Conservation (phyloP, 2,329 filamentous ascomycete genomes). For the Massarina eburnea region DNA sequence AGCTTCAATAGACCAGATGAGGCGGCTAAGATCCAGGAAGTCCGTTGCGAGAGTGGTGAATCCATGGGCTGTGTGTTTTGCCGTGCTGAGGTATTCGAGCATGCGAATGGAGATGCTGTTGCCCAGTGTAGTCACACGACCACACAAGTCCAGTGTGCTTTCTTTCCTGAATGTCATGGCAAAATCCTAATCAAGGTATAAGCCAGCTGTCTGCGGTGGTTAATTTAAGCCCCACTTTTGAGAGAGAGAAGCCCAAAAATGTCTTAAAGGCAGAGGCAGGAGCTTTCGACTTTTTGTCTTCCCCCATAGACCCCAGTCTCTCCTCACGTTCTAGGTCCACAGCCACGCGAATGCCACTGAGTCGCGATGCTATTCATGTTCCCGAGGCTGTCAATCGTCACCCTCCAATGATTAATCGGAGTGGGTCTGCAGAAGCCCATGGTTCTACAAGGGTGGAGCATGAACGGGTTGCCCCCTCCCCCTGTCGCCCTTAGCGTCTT, state of each 20-base stretch:
- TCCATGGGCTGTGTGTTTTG: conserved; percentile 40
- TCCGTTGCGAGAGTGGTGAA: conserved; percentile 61
- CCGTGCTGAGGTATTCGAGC: conserved; percentile 39
- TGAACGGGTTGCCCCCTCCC: no score
- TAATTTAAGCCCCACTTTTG: background rate
- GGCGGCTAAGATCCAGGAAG: conserved; percentile 67
- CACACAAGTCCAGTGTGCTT: conserved; percentile 55
- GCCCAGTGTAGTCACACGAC: conserved; percentile 58
- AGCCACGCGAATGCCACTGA: no score
- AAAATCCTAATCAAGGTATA: no score
- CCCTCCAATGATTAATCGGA: no score
- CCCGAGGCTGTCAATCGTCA: no score
- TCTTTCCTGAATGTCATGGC: conserved; percentile 42
- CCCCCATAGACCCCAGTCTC: no score
- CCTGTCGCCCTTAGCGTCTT: no score
- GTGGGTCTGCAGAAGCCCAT: no score
- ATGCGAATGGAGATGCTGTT: conserved; percentile 55
- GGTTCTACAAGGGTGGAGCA: no score
- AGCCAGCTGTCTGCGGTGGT: background rate
- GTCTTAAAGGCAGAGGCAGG: background rate
- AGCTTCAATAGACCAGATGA: conserved; percentile 68
- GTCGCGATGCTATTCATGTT: no score
- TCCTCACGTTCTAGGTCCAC: no score
- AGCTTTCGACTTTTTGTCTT: background rate
- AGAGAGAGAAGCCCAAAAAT: background rate